These are phyloP conservation scores for Boletus barrowsii DNA, from an alignment of 768 basidiomycete species.

Conservation along the genomic window DNA sequence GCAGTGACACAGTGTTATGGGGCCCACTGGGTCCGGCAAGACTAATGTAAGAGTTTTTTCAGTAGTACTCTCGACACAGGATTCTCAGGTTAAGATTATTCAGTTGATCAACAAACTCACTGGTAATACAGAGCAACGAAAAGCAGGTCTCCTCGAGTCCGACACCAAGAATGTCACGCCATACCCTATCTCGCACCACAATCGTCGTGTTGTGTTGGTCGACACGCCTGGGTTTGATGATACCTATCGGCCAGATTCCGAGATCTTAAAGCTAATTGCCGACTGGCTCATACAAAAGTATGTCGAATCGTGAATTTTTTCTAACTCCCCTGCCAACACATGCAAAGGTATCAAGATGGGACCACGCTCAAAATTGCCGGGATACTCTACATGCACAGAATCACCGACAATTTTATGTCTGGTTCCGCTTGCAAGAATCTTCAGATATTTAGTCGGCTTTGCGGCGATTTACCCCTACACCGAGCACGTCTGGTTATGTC, in stretches of 20 bases:
- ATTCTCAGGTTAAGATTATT: neutral
- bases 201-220: slow-evolving; percentile 11
- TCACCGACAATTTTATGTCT: slow-evolving; percentile 34
- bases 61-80: neutral
- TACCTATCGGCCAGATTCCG: slow-evolving; percentile 13
- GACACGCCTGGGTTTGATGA: slow-evolving; percentile 25
- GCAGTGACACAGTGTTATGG: neutral
- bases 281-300: slow-evolving; percentile 21
- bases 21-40: no score
- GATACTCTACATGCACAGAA: slow-evolving; percentile 34
- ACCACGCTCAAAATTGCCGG: slow-evolving; percentile 22
- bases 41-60: no score
- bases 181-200: neutral
- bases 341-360: slow-evolving; percentile 9
- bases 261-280: slow-evolving; percentile 12
- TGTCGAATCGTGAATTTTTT: neutral
- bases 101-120: slow-evolving; percentile 18
- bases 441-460: slow-evolving; percentile 34
- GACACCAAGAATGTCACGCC: slow-evolving; percentile 12
- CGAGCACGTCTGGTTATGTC: slow-evolving; percentile 37
- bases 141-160: slow-evolving; percentile 6
- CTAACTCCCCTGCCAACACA: neutral
- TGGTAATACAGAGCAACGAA: neutral
- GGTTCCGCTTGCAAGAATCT: slow-evolving; percentile 32
- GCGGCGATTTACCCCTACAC: slow-evolving; percentile 29